Percentiles rank a stretch among this genome's conserved stretches.
phyloP scores from a whole-genome alignment of 768 basidiomycete genomes.

The Phanerochaete sordida region DNA sequence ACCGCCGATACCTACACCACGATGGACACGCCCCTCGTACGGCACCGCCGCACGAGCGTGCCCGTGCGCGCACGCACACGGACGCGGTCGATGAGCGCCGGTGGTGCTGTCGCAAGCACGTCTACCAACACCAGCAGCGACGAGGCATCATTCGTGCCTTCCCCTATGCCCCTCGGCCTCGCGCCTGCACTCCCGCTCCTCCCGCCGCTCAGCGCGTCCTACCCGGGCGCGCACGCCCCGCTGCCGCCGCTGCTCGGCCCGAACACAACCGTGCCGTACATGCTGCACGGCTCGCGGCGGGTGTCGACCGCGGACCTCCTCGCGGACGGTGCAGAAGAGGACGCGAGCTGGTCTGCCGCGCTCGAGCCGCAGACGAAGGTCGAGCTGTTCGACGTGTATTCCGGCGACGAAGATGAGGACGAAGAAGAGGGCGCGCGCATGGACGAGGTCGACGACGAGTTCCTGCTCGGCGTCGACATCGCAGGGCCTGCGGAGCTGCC shows the following conservation, averaged over 20 bases:
- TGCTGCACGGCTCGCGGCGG: background rate
- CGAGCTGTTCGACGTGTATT: slow-evolving; percentile 14
- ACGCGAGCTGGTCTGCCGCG: background rate
- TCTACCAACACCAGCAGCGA: too few species aligned
- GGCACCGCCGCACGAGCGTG: slow-evolving; percentile 4
- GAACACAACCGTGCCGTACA: background rate
- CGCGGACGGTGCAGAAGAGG: background rate
- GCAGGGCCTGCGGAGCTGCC: background rate
- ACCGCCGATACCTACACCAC: too few species aligned
- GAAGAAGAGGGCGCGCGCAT: background rate
- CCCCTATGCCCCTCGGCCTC: background rate
- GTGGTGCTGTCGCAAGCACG: too few species aligned
- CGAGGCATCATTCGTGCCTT: background rate
- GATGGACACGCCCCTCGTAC: background rate
- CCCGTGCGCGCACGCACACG: slow-evolving; percentile 9
- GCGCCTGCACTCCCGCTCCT: background rate
- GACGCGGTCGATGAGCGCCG: background rate
- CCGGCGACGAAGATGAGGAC: slow-evolving; percentile 12
- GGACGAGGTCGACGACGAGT: slow-evolving; percentile 1
- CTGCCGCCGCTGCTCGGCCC: background rate
- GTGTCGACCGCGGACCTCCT: background rate
- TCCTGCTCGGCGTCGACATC: slow-evolving; percentile 2
- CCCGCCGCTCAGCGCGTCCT: background rate
- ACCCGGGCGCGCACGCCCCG: background rate
- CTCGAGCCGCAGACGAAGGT: slow-evolving; percentile 15